A percentile compares a stretch with the other conserved stretches of the same genome.
Conservation (phyloP, 805 yeast genomes). For the Saturnispora hagleri region DNA sequence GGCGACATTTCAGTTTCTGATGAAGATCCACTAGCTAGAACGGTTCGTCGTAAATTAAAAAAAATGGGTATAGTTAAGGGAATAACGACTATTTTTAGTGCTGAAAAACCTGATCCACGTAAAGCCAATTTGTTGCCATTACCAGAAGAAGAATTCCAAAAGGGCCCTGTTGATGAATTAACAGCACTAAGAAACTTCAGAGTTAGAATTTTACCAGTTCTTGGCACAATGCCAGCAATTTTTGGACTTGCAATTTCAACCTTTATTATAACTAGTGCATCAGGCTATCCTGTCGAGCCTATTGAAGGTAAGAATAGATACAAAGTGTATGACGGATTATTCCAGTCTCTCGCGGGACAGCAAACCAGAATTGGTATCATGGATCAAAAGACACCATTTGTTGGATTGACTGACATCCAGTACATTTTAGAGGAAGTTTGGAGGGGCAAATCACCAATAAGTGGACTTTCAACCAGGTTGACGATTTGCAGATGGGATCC, state of each 20-base stretch:
- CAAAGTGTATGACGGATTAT: constrained; percentile 75
- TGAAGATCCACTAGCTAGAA: constrained; percentile 87
- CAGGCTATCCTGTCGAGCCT: constrained; percentile 88
- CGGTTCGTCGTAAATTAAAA: constrained; percentile 78
- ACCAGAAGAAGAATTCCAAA: constrained; percentile 68
- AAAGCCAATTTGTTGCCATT: constrained; percentile 84
- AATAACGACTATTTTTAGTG: constrained; percentile 82
- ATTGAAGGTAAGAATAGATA: constrained; percentile 83
- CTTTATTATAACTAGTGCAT: constrained; percentile 62
- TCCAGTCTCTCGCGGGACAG: constrained; percentile 81
- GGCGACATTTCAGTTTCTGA: constrained; percentile 85
- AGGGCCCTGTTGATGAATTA: constrained; percentile 79
- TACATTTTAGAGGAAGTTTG: constrained; percentile 87
- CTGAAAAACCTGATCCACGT: constrained; percentile 94
- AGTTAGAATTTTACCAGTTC: constrained; percentile 88
- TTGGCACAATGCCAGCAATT: constrained; percentile 95
- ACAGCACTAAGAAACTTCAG: constrained; percentile 85
- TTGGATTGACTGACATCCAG: constrained; percentile 61
- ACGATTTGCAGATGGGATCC: constrained; percentile 85
- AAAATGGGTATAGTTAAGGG: constrained; percentile 66
- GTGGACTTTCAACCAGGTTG: constrained; percentile 72
- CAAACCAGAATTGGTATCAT: constrained; percentile 64
- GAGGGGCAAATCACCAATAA: constrained; percentile 84
- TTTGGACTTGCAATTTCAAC: constrained; percentile 90
- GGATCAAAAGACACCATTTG: constrained; percentile 63